These are phyloP conservation scores for Coemansia sp. DNA, from an alignment of 192 early-diverging fungal genomes.

Conservation along the genomic window DNA sequence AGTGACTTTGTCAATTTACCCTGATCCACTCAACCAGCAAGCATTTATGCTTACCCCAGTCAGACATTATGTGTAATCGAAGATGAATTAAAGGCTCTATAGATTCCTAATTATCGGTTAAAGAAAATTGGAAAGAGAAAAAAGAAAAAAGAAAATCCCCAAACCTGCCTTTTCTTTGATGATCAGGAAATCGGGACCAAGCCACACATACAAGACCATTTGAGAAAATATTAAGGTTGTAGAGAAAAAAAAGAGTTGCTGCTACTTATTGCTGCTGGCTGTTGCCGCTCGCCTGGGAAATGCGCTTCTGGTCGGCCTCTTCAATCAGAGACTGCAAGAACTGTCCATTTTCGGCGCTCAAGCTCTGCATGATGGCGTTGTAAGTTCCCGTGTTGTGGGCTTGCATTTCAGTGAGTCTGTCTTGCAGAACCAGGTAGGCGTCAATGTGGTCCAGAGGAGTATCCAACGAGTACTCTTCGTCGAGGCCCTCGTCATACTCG, in stretches of 20 bases:
- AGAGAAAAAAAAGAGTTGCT: background rate
- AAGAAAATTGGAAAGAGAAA: conserved; percentile 5
- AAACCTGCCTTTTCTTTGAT: background rate
- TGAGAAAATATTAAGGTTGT: background rate
- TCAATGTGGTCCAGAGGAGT: conserved; percentile 76
- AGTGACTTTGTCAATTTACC: background rate
- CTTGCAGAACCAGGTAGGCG: conserved; percentile 69
- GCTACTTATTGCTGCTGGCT: background rate
- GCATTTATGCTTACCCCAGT: conserved; percentile 53
- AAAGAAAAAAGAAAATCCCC: conserved; percentile 4
- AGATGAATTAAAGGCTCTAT: conserved; percentile 3
- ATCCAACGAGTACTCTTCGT: conserved; percentile 76
- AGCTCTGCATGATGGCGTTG: conserved; percentile 26
- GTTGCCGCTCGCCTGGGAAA: conserved; percentile 7
- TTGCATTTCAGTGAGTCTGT: conserved; percentile 57
- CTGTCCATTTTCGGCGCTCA: conserved; percentile 43
- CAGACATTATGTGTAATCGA: conserved; percentile 25
- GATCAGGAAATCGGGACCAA: background rate
- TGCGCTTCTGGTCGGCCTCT: conserved; percentile 39
- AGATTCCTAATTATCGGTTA: background rate
- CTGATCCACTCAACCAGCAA: background rate
- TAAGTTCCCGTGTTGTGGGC: conserved; percentile 34
- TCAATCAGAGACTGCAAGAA: conserved; percentile 45
- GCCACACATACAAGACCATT: background rate
- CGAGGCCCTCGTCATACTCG: conserved; percentile 63